Evolutionary conservation across 2,329 filamentous ascomycete species (phyloP).

Genomic region (Ceratocystis albifundus): DNA sequence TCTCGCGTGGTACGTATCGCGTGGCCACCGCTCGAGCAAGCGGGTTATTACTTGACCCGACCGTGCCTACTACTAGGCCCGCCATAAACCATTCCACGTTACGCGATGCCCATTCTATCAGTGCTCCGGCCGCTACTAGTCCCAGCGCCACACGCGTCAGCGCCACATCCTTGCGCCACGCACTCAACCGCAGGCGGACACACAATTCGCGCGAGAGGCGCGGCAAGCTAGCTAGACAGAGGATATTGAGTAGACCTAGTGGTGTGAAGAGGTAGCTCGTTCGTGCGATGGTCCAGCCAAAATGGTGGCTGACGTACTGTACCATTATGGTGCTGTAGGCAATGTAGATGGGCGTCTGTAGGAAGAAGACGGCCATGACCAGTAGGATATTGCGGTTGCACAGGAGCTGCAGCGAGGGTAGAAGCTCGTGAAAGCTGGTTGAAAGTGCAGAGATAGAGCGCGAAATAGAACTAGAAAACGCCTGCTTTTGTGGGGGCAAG

Average conservation of each 20-base stretch:
- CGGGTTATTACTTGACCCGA: constrained; percentile 33
- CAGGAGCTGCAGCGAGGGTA: constrained; percentile 30
- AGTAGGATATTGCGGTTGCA: constrained; percentile 31
- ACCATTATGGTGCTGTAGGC: constrained; percentile 32
- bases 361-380: constrained; percentile 33
- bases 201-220: constrained; percentile 29
- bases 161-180: constrained; percentile 33
- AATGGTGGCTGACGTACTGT: constrained; percentile 37
- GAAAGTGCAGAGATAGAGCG: neutral
- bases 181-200: constrained; percentile 29
- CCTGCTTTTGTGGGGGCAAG: neutral
- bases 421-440: constrained; percentile 28
- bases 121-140: constrained; percentile 29
- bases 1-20: constrained; percentile 31
- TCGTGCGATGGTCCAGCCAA: constrained; percentile 35
- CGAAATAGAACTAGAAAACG: neutral
- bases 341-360: constrained; percentile 31
- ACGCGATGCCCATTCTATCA: constrained; percentile 31
- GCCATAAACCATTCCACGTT: constrained; percentile 31
- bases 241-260: constrained; percentile 33
- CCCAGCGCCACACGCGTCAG: constrained; percentile 30
- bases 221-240: constrained; percentile 32
- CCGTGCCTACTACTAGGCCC: constrained; percentile 31
- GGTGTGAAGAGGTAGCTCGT: constrained; percentile 35
- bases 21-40: constrained; percentile 34